These are phyloP conservation scores for Harringtonia lauricola DNA, from an alignment of 2,329 filamentous ascomycete species.

Conservation along the genomic window DNA sequence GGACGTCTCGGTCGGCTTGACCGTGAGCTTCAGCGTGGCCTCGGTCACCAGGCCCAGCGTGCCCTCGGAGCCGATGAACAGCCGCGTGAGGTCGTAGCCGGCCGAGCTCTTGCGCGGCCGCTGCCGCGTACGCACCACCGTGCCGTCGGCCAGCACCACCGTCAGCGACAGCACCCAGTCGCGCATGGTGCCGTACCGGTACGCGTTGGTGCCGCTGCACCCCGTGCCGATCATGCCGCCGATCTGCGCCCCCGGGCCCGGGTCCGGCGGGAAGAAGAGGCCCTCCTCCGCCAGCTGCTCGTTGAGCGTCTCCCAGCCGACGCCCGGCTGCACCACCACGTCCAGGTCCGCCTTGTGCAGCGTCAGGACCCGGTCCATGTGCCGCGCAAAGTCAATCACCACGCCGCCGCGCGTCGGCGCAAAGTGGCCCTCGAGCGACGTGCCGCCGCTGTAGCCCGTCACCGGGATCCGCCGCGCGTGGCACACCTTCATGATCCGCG, in stretches of 20 bases:
- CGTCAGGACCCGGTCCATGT: conserved; percentile 71
- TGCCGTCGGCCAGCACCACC: conserved; percentile 82
- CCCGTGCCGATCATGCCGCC: conserved; percentile 76
- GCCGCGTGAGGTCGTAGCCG: conserved; percentile 80
- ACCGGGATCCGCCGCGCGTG: conserved; percentile 73
- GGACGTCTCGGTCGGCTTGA: conserved; percentile 65
- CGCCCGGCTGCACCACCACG: conserved; percentile 66
- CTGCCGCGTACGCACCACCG: conserved; percentile 79
- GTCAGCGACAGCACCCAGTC: conserved; percentile 86
- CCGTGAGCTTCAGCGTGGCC: conserved; percentile 76
- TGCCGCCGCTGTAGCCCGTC: conserved; percentile 78
- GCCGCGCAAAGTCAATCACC: conserved; percentile 65
- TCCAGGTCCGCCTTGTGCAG: conserved; percentile 71
- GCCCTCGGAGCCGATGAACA: conserved; percentile 86
- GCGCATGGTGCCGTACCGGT: conserved; percentile 88
- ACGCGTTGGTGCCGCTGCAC: conserved; percentile 74
- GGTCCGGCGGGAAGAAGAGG: conserved; percentile 87
- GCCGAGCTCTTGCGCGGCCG: conserved; percentile 82
- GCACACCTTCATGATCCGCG: conserved; percentile 81
- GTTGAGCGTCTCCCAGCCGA: conserved; percentile 81
- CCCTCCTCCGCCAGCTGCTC: conserved; percentile 61
- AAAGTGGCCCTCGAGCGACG: conserved; percentile 82
- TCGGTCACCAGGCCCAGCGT: conserved; percentile 88
- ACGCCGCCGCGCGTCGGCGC: conserved; percentile 73
- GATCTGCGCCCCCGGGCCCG: conserved; percentile 84